Evolutionary conservation across 139 green algal species (phyloP).

Genomic region (Choricystis sp.): DNA sequence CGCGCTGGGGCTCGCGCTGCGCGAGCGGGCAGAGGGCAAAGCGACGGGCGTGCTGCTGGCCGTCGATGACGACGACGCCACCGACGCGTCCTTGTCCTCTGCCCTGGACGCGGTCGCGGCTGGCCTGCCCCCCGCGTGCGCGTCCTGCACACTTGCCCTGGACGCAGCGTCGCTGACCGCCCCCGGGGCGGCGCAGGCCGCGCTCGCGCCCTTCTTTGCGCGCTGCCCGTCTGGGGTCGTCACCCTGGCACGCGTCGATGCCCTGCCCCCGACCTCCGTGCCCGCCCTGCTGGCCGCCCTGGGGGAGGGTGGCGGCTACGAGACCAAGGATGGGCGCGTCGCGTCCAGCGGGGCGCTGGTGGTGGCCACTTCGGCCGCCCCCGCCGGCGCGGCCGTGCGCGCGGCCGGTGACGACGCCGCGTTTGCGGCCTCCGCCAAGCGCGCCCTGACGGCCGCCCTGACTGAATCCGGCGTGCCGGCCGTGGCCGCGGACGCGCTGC

Average conservation of each 20-base stretch:
- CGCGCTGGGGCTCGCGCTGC: no score
- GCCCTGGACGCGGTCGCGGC: background rate
- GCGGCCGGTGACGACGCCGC: background rate
- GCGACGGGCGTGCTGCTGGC: background rate
- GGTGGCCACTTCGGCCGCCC: background rate
- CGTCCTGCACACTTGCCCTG: background rate
- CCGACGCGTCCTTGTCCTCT: conserved; percentile 1
- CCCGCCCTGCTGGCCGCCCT: conserved; percentile 19
- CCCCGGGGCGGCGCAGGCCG: conserved; percentile 12
- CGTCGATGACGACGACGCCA: background rate
- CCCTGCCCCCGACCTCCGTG: conserved; percentile 10
- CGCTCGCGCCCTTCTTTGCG: conserved; percentile 10
- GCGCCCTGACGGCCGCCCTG: background rate
- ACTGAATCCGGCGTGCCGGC: background rate
- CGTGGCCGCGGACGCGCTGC: background rate
- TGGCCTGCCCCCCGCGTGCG: background rate
- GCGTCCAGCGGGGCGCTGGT: background rate
- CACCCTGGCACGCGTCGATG: conserved; percentile 7
- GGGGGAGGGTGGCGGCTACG: conserved; percentile 19
- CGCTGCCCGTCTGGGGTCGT: conserved; percentile 17
- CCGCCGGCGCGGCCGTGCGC: background rate
- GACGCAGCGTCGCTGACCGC: background rate
- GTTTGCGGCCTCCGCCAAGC: background rate
- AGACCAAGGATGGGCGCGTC: conserved; percentile 6
- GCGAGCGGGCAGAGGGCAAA: no score